These are phyloP conservation scores for Cytidiella melzeri DNA, from an alignment of 768 basidiomycete genomes.

Conservation along the genomic window DNA sequence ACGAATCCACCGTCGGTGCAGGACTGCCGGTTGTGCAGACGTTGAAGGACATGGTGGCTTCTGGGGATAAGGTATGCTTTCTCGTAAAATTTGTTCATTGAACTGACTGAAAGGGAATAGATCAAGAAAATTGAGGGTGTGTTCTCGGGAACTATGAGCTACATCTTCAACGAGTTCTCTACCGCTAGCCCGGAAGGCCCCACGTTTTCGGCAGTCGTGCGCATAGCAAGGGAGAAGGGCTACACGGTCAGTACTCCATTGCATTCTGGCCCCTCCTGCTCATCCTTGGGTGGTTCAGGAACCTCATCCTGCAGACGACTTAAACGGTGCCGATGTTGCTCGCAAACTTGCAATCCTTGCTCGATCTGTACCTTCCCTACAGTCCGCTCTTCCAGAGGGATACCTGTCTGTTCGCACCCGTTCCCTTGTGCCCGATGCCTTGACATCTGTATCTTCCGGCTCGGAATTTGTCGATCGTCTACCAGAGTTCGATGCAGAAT, in stretches of 20 bases:
- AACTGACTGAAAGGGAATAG: constrained; percentile 29
- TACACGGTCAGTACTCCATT: constrained; percentile 64
- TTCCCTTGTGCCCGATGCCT: constrained; percentile 77
- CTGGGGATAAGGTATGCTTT: constrained; percentile 66
- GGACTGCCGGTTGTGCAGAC: constrained; percentile 91
- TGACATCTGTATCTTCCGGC: constrained; percentile 63
- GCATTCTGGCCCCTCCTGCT: neutral
- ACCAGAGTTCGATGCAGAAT: constrained; percentile 77
- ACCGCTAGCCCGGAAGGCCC: constrained; percentile 62
- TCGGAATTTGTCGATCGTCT: constrained; percentile 79
- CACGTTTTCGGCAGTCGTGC: constrained; percentile 85
- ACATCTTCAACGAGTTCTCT: constrained; percentile 97
- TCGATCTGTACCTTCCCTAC: constrained; percentile 55
- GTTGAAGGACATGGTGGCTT: constrained; percentile 84
- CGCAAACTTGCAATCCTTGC: constrained; percentile 95
- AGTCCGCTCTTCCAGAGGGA: constrained; percentile 60
- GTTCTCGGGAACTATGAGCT: constrained; percentile 95
- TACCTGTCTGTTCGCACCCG: constrained; percentile 75
- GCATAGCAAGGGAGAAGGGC: constrained; percentile 82
- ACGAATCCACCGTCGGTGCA: constrained; percentile 94
- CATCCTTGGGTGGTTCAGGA: constrained; percentile 47
- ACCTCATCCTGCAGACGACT: constrained; percentile 94
- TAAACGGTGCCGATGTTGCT: constrained; percentile 95
- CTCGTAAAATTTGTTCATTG: neutral
- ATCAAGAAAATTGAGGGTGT: constrained; percentile 93